Conservation (phyloP, 2,329 filamentous ascomycete genomes). For the Fusarium mundagurra region DNA sequence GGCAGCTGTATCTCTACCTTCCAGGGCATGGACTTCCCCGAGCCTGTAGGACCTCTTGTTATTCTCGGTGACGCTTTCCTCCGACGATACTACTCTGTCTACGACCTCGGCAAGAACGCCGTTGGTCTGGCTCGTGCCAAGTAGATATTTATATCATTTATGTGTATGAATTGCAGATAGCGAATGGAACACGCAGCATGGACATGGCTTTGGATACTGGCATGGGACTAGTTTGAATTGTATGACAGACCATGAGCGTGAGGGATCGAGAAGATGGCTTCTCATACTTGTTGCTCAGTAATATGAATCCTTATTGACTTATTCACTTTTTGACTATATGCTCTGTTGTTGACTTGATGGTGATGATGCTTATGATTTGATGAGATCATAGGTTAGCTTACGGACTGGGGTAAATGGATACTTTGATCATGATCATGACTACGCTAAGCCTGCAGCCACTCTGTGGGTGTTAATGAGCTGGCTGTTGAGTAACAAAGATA, state of each 20-base stretch:
- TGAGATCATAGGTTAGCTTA: constrained; percentile 3
- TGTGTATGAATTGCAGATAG: constrained; percentile 31
- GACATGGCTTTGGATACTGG: constrained; percentile 28
- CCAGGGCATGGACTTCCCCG: constrained; percentile 94
- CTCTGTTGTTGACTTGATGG: not conserved
- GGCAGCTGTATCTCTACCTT: constrained; percentile 97
- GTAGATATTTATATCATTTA: constrained; percentile 43
- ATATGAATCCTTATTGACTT: constrained; percentile 33
- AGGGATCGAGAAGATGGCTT: constrained; percentile 13
- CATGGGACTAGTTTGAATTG: constrained; percentile 34
- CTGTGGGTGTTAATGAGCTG: not conserved
- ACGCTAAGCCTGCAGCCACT: constrained; percentile 31
- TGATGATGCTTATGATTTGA: not conserved
- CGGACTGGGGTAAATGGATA: not conserved
- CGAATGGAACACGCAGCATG: constrained; percentile 32
- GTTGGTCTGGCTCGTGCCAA: constrained; percentile 92
- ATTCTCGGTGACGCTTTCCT: constrained; percentile 92
- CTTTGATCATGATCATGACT: constrained; percentile 16
- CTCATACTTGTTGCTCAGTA: constrained; percentile 34
- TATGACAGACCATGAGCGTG: constrained; percentile 13
- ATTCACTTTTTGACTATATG: constrained; percentile 10
- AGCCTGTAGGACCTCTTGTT: constrained; percentile 87
- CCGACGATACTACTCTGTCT: constrained; percentile 93
- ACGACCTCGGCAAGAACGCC: constrained; percentile 88
- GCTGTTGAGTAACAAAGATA: not conserved